Conservation (phyloP, 31 red algal genomes). For the Bonnemaisonia californica region DNA sequence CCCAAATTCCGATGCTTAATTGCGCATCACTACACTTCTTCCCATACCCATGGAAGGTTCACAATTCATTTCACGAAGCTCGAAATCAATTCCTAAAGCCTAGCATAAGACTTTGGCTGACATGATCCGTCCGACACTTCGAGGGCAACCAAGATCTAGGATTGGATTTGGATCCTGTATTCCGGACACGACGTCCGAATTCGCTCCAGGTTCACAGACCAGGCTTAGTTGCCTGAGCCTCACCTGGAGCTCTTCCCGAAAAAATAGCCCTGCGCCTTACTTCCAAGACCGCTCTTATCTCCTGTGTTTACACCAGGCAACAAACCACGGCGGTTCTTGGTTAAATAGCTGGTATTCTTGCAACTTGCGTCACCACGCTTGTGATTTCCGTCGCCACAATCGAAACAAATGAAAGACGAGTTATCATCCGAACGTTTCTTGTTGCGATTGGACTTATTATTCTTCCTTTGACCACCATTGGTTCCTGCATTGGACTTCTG, state of each 20-base stretch:
- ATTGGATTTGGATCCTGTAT: constrained; percentile 30
- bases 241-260: constrained; percentile 30
- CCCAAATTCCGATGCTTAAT: constrained; percentile 30
- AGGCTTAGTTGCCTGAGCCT: constrained; percentile 30
- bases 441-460: not conserved
- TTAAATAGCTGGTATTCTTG: not conserved
- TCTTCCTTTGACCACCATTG: not conserved
- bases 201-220: constrained; percentile 20
- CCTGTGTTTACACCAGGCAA: not conserved
- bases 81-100: constrained; percentile 32
- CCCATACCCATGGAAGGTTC: constrained; percentile 37
- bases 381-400: not conserved
- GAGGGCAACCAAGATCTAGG: constrained; percentile 37
- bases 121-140: constrained; percentile 19
- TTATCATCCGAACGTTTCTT: not conserved
- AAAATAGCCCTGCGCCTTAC: constrained; percentile 20
- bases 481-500: no score
- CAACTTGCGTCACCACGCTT: not conserved
- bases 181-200: not conserved
- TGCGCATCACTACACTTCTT: constrained; percentile 29
- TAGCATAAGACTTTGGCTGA: constrained; percentile 1
- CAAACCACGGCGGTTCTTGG: no score
- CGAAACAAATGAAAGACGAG: not conserved
- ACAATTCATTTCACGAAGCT: constrained; percentile 26
- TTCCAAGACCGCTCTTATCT: no score